Evolutionary conservation across 148 eudicot species (phyloP), one percentile per base, ranked within the genome.

Genomic region (Rhododendron ovatum): DNA sequence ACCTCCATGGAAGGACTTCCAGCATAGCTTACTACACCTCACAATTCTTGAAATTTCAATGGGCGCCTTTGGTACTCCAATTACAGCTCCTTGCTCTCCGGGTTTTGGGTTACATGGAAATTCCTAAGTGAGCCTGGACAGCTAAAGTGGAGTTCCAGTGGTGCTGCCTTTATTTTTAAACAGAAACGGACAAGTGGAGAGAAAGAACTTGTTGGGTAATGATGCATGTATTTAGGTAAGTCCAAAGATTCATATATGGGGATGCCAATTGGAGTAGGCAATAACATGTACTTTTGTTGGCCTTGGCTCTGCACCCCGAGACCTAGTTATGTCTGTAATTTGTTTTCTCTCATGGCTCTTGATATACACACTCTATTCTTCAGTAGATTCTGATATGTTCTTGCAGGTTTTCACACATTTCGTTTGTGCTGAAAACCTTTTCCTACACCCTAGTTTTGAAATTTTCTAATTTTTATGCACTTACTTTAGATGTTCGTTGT

Each of bases 81-180:
- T 37, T 59, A n/a, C 84, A 9, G 33, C 84, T 82, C 73, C 71
- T 82, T 59, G 71, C 73, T 53, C 77, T 59, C 77, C 24, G 26
- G 41, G 50, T 17, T 53, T 57, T 61, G 84, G 13, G 24, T 43
- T 45, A 33, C 77, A n/a, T 63, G 77, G 77, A 82, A 39, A 57
- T 39, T 22, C 73, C 39, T 10, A 30, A 83, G 45, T 81, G 85
- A 33, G 77, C 55, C 28, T 41, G 77, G 77, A 65, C 45, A 41
- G 75, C 41, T 83, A 26, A 83, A 83, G 77, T 63, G 75, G 55
- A 39, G 77, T 65, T 57, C 47, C 84, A 81, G 48, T 55, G 83
- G 83, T 13, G 82, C 61, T 80, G 7, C 41, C 15, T 51, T 28
- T 6, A 30, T 57, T 24, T 51, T 53, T 7, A 35, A 82, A 41